These are phyloP conservation scores for Quercus gilva DNA, from an alignment of 306 rosid species.

Conservation along the genomic window DNA sequence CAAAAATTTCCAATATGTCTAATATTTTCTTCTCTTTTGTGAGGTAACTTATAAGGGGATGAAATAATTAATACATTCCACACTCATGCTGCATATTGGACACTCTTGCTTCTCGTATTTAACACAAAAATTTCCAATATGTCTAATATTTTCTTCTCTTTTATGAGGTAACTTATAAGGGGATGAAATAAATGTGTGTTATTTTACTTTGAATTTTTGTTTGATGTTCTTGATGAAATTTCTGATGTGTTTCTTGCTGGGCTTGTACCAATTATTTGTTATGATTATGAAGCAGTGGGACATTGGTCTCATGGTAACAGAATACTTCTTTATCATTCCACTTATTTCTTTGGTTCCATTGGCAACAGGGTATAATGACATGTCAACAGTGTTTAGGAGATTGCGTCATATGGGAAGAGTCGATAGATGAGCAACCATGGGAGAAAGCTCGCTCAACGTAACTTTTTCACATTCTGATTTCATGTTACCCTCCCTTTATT, in stretches of 20 bases:
- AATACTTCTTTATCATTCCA: neutral
- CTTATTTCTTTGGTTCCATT: conserved; percentile 13
- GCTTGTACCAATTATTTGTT: conserved; percentile 3
- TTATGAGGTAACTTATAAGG: neutral
- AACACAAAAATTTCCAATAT: neutral
- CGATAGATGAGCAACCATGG: conserved; percentile 92
- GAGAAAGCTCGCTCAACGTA: conserved; percentile 88
- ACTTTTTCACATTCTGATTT: conserved; percentile 6
- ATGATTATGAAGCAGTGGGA: neutral
- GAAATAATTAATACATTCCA: neutral
- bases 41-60: neutral
- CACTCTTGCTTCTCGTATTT: neutral
- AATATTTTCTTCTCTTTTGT: neutral
- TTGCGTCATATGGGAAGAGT: conserved; percentile 95
- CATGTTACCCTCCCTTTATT: neutral
- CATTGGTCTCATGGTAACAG: conserved; percentile 12
- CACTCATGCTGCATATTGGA: neutral
- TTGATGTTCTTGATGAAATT: conserved; percentile 1
- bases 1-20: neutral
- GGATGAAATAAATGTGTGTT: neutral
- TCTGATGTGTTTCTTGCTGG: conserved; percentile 6
- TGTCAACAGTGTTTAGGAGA: conserved; percentile 88
- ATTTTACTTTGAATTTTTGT: neutral
- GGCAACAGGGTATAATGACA: conserved; percentile 72
- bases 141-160: neutral